Evolutionary conservation across 2,329 filamentous ascomycete species (phyloP), one percentile per base, ranked within the genome.

Genomic region (Didymellaceae sp.): DNA sequence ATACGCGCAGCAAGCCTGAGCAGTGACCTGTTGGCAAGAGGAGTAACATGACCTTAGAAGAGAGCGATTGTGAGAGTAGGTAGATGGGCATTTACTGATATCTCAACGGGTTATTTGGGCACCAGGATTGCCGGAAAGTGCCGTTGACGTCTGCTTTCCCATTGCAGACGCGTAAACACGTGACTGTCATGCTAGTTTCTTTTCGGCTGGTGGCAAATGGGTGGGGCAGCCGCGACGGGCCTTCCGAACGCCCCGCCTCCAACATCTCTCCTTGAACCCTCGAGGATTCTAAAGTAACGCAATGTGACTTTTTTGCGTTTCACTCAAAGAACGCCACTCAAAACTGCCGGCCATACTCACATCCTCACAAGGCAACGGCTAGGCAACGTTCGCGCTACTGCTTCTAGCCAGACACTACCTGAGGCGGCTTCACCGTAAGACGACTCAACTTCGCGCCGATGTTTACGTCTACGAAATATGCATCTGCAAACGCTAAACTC

Each of bases 371-470:
- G 61, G 58, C 61, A 63, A 58, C 55, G 38, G 33, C 46, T 62
- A 70, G 67, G 68, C 68, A 71, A 53, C 63, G 32, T 58, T 38
- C 33, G 25, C 44, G 48, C 52, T 41, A 55, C 33, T 43, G 33
- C 62, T 46, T 55, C 25, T 44, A 48, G 46, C 50, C 45, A 46
- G 47, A 37, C 42, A 45, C 25, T 32, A 9, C 39, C 25, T 59
- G 62, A 57, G 57, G 63, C 61, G 48, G 45, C 51, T 59, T 62
- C 54, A 63, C 53, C 49, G 59, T 62, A 58, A 65, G 61, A 59
- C 48, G 59, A 62, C 66, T 66, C 61, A 66, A 61, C 38, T 26
- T 46, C 39, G 35, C 26, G 22, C 49, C 42, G 50, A 52, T 47
- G 38, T 40, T 45, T 43, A 35, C 37, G 45, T 47, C 42, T 45